Base-by-base conservation (phyloP, 176 grass and related monocot genomes). In the Dendrocalamus sinicus region DNA sequence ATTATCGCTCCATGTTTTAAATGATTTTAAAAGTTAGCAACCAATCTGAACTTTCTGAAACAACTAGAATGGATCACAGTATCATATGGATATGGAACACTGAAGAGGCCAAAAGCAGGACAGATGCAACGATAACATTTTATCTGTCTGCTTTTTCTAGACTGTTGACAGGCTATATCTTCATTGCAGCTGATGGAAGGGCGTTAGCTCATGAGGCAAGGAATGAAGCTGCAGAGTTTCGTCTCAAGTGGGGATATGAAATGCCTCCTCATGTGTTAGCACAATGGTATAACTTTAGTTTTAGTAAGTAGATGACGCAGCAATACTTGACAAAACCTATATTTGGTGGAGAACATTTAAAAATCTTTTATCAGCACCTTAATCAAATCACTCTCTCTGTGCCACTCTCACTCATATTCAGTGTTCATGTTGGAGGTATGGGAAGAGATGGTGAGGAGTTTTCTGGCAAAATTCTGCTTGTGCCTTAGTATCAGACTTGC, bases 211-310 rank as follows among this genome's bases (percentile, higher is more conserved):
- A 89, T 13, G 55, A 91, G 66, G 92, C 89, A 79, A 91, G 89
- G 81, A 87, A 87, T 47, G 84, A 82, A 89, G 61, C 81, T 74
- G 87, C 92, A 60, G 81, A 87, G 67, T 91, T 91, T 68, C 87
- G 84, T 74, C 73, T 71, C 52, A 87, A 82, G 71, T 91, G 84
- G 92, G 92, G 89, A 82, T 94, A 94, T 91, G 89, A 91, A 84
- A 94, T 94, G 89, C 84, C 92, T 81, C 87, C 90, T 63, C 65
- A 84, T 81, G 54, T 91, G 63, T 75, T 94, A 57, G 86, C 92
- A 14, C 90, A 89, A 23, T 94, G 92, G 92, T 94, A 91, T 44
- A 78, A 19, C 65, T 52, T 22, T 88, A 43, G 30, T 51, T 54
- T 84, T 23, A 55, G 44, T 23, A 73, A 82, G 57, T 77, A 88